Evolutionary conservation across 179 eudicot species (phyloP).

Genomic region (Silene noctiflora): DNA sequence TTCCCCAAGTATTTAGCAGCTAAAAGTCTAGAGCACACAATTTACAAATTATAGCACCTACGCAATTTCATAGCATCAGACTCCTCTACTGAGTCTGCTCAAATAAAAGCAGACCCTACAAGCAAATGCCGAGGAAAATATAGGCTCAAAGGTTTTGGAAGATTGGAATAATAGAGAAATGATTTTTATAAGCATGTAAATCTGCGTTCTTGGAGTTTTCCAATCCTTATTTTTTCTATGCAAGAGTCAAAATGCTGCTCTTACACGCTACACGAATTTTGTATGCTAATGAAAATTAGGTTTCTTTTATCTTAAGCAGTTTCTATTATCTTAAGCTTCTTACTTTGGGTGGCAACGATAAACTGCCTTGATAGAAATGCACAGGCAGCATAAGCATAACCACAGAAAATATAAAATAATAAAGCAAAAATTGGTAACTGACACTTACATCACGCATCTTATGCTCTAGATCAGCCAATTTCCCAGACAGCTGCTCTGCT

Average conservation of each 20-base stretch:
- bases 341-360: not conserved
- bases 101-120: too few relatives aligned
- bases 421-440: not conserved
- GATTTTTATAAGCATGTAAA: not conserved
- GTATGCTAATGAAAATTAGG: not conserved
- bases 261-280: not conserved
- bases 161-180: not conserved
- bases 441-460: conserved; percentile 54
- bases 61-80: too few relatives aligned
- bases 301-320: not conserved
- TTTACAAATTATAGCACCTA: too few relatives aligned
- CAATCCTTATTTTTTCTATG: not conserved
- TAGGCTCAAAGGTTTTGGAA: not conserved
- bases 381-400: not conserved
- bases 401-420: not conserved
- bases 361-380: not conserved
- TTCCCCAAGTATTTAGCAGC: too few relatives aligned
- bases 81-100: too few relatives aligned
- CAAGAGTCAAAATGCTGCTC: not conserved
- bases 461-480: conserved; percentile 46
- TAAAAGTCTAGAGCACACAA: too few relatives aligned
- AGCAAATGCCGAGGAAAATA: too few relatives aligned
- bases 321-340: not conserved
- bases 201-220: not conserved
- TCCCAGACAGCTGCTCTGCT: conserved; percentile 37